Base-by-base conservation (phyloP, 2,329 filamentous ascomycete genomes). In the Aureobasidium sp. region DNA sequence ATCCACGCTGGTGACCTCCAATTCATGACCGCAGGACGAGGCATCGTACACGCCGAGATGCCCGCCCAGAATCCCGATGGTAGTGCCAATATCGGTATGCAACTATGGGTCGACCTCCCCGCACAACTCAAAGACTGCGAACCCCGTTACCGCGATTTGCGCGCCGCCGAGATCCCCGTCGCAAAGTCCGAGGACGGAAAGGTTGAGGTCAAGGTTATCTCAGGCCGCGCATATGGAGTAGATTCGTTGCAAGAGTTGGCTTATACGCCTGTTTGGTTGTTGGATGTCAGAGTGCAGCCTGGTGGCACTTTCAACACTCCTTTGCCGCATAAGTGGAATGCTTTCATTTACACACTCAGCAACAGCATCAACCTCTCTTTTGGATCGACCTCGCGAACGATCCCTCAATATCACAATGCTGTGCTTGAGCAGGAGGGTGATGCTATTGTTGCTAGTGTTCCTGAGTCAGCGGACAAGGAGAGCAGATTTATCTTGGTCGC, bases 11-110 rank as follows among this genome's bases (percentile, higher is more conserved):
- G 93, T n/a, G 93, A 97, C 72, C 77, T 97, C 52, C 93, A 97
- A 73, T 97, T 97, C 81, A 97, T 97, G 94, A 97, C 93, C 0
- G 93, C 93, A 1, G 93, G 93, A 4, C 80, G 83, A 25, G 93
- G 93, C 45, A 95, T 97, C 69, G 89, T 97, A 74, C 94, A 97
- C 75, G 90, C 92, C 41, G 93, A 97, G 76, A 97, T 97, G 91
- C 93, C 93, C 10, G 83, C 84, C 60, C 85, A 89, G 70, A 90
- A 91, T 71, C 73, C 81, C 0, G 89, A 94, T 72, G 90, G 90
- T 54, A 83, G 80, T 62, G 79, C 87, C 63, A 96, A 92, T 73
- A 82, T 95, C 59, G 93, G 93, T 37, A 84, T 97, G 77, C 94
- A 97, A 78, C 81, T 97, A 29, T 97, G 94, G 93, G 92, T 97